Evolutionary conservation across 306 rosid species (phyloP).

Genomic region (Mimosa bimucronata): DNA sequence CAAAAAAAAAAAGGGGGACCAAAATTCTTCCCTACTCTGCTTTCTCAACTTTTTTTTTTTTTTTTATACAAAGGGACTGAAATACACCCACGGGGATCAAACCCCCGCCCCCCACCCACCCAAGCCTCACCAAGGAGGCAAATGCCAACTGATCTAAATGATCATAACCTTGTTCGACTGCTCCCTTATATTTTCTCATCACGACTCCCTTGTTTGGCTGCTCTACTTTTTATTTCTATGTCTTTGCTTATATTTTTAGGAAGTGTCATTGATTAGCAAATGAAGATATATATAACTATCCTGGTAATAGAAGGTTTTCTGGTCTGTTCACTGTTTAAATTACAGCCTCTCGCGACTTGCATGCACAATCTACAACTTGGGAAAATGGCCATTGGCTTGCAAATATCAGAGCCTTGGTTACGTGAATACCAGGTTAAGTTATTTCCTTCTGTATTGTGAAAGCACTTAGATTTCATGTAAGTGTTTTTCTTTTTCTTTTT

Average conservation of each 20-base stretch:
- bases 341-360: constrained; percentile 92
- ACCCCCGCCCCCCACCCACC: too few species aligned
- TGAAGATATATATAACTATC: neutral
- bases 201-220: neutral
- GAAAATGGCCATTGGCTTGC: constrained; percentile 93
- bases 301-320: constrained; percentile 3
- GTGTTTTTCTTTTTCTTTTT: neutral
- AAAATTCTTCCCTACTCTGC: neutral
- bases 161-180: neutral
- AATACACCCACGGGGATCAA: too few species aligned
- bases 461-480: neutral
- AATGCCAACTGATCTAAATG: too few species aligned
- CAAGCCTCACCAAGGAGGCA: too few species aligned
- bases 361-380: constrained; percentile 83
- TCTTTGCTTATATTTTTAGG: neutral
- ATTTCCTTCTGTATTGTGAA: constrained; percentile 23
- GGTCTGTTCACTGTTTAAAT: constrained; percentile 27
- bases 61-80: too few species aligned
- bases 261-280: neutral
- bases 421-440: constrained; percentile 94
- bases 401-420: constrained; percentile 97
- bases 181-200: neutral
- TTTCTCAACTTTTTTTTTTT: too few species aligned
- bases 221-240: neutral
- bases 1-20: too few species aligned